These are phyloP conservation scores for Podospora pseudopauciseta DNA, from an alignment of 495 filamentous ascomycete genomes.

Conservation along the genomic window DNA sequence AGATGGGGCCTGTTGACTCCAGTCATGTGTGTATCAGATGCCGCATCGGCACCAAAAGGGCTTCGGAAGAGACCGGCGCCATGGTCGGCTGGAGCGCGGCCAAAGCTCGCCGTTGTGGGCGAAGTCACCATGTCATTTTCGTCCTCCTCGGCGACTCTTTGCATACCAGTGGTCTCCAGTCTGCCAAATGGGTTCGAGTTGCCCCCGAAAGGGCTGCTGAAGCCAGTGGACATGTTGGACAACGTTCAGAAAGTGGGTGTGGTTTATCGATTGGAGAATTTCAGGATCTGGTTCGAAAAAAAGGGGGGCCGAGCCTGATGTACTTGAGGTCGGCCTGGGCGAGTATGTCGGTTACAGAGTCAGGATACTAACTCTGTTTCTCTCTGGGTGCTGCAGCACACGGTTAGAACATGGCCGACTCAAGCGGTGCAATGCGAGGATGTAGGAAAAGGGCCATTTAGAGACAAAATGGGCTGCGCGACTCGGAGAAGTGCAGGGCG, in stretches of 20 bases:
- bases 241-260: background rate
- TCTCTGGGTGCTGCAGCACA: constrained; percentile 11
- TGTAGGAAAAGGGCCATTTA: constrained; percentile 1
- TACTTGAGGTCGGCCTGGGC: constrained; percentile 3
- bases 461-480: constrained; percentile 18
- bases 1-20: constrained; percentile 40
- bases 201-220: constrained; percentile 53
- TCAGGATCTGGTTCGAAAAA: background rate
- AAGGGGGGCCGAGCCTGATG: constrained; percentile 1
- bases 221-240: constrained; percentile 46
- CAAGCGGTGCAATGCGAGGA: background rate
- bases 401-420: constrained; percentile 16
- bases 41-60: constrained; percentile 49
- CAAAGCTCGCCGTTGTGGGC: constrained; percentile 52
- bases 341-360: background rate
- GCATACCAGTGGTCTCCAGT: constrained; percentile 40
- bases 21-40: constrained; percentile 37
- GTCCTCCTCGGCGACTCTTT: constrained; percentile 58
- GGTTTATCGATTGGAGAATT: constrained; percentile 8
- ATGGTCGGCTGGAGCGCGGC: constrained; percentile 14
- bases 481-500: constrained; percentile 19
- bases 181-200: constrained; percentile 53
- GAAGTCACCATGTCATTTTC: constrained; percentile 56
- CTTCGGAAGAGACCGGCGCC: constrained; percentile 30
- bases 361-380: background rate